These are phyloP conservation scores for Trichoderma gracile DNA, from an alignment of 2,329 filamentous ascomycete genomes.

Conservation along the genomic window DNA sequence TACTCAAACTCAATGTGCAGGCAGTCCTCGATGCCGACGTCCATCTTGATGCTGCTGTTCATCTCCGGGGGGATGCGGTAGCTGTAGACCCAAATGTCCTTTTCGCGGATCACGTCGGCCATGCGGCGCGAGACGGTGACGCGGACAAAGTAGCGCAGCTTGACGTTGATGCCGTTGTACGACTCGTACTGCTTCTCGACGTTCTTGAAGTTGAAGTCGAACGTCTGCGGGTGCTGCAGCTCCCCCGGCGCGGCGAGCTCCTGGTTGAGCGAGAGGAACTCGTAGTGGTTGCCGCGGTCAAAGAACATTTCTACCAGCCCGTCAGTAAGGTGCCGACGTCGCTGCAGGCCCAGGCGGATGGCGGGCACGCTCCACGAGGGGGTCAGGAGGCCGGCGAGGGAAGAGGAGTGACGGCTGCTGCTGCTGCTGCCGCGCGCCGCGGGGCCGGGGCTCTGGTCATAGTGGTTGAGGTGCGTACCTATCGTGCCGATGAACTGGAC, in stretches of 20 bases:
- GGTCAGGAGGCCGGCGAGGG: slow-evolving; percentile 6
- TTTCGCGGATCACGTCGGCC: slow-evolving; percentile 97
- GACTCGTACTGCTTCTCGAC: slow-evolving; percentile 99
- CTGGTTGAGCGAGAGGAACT: slow-evolving; percentile 95
- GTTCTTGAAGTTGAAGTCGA: slow-evolving; percentile 99
- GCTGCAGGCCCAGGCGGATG: slow-evolving; percentile 25
- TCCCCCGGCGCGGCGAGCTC: slow-evolving; percentile 96
- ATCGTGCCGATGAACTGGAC: slow-evolving; percentile 99
- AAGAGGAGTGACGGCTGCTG: slow-evolving; percentile 4
- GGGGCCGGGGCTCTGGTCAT: slow-evolving; percentile 14
- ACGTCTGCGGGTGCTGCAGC: slow-evolving; percentile 97
- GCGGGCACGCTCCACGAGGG: slow-evolving; percentile 21
- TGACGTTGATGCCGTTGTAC: slow-evolving; percentile 99
- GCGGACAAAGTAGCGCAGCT: slow-evolving; percentile 95
- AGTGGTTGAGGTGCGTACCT: slow-evolving; percentile 53
- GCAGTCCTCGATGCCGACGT: slow-evolving; percentile 98
- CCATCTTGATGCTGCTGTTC: slow-evolving; percentile 99
- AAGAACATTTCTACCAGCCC: slow-evolving; percentile 89
- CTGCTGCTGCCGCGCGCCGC: too few relatives aligned
- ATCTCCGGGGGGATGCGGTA: slow-evolving; percentile 98
- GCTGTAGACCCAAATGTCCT: slow-evolving; percentile 99
- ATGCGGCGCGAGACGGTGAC: slow-evolving; percentile 96
- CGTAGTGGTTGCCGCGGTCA: slow-evolving; percentile 97
- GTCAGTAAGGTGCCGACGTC: slow-evolving; percentile 23
- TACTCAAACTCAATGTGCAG: slow-evolving; percentile 99